A percentile compares a stretch with the other conserved stretches of the same genome.
Conservation (phyloP, 139 green algal genomes). For the Chlorella sorokiniana region DNA sequence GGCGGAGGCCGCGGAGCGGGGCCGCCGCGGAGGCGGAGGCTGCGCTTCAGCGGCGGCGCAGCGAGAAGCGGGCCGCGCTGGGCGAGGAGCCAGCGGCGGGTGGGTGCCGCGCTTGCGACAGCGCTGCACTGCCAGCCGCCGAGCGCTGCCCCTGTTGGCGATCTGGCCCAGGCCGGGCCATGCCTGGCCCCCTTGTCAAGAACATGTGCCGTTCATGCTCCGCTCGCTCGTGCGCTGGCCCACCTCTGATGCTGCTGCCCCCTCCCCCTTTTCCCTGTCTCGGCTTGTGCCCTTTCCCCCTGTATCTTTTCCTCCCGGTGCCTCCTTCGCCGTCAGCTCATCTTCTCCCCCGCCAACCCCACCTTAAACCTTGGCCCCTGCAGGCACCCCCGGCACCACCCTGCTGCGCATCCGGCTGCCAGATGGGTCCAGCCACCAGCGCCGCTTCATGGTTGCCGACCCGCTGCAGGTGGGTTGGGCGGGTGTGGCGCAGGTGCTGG, state of each 20-base stretch:
- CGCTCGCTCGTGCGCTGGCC: too few species aligned
- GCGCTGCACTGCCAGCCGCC: background rate
- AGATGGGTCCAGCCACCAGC: conserved; percentile 67
- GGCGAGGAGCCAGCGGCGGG: conserved; percentile 53
- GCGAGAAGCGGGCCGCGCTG: conserved; percentile 53
- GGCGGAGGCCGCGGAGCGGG: conserved; percentile 53
- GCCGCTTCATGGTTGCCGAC: conserved; percentile 57
- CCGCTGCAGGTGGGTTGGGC: conserved; percentile 32
- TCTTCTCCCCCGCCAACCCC: background rate
- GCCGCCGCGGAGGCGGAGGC: conserved; percentile 44
- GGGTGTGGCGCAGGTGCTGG: background rate
- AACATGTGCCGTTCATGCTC: too few species aligned
- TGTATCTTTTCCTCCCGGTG: too few species aligned
- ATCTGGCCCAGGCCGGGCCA: too few species aligned
- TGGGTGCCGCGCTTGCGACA: conserved; percentile 9
- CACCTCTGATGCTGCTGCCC: too few species aligned
- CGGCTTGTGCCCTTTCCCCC: too few species aligned
- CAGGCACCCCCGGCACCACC: conserved; percentile 41
- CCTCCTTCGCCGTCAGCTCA: too few species aligned
- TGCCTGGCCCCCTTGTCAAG: too few species aligned
- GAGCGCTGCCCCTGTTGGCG: too few species aligned
- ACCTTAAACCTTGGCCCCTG: background rate
- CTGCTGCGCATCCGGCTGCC: conserved; percentile 70
- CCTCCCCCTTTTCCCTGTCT: too few species aligned
- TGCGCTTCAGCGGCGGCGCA: conserved; percentile 46